Evolutionary conservation across 2,329 filamentous ascomycete species (phyloP), one percentile per base, ranked within the genome.

Genomic region (Triangularia setosa): DNA sequence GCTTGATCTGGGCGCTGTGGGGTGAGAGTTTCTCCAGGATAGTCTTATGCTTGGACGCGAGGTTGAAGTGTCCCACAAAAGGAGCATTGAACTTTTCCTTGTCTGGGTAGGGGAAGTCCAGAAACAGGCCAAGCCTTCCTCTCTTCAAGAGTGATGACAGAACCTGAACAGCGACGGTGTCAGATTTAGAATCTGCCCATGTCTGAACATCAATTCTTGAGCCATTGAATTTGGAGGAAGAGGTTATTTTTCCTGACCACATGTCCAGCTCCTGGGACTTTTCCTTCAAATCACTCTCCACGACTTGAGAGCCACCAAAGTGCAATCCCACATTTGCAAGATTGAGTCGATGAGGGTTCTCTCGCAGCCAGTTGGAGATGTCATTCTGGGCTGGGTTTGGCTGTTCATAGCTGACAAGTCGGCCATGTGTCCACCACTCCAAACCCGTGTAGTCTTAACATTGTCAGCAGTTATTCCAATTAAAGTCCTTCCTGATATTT

Each of bases 21-120:
- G 68, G 61, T 12, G 70, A 72, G 3, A 63, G 65, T 11, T 69
- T 58, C 12, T 66, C 65, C 1, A 83, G 67, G 0, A 64, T 71
- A 0, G 81, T 83, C 2, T 70, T 76, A 66, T 84, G 81, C 14
- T 77, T 77, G 5, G 72, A 72, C 0, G 81, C 80, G 4, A 77
- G 78, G 69, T 83, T 81, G 73, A 80, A 83, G 4, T 82, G 71
- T 1, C 83, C 83, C 1, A 85, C 82, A 65, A 81, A 85, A 0
- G 83, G 82, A 1, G 81, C 81, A 40, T 84, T 81, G 63, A 84
- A 85, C 67, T 84, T 84, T 67, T 82, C 80, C 25, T 72, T 71
- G 16, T 77, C 80, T 21, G 81, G 75, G 61, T 81, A 80, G 2
- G 83, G 82, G 62, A 83, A 85, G 61, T 85, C 82, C 62, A 85